Evolutionary conservation across 768 basidiomycete species (phyloP).

Genomic region (Mycena latifolia): DNA sequence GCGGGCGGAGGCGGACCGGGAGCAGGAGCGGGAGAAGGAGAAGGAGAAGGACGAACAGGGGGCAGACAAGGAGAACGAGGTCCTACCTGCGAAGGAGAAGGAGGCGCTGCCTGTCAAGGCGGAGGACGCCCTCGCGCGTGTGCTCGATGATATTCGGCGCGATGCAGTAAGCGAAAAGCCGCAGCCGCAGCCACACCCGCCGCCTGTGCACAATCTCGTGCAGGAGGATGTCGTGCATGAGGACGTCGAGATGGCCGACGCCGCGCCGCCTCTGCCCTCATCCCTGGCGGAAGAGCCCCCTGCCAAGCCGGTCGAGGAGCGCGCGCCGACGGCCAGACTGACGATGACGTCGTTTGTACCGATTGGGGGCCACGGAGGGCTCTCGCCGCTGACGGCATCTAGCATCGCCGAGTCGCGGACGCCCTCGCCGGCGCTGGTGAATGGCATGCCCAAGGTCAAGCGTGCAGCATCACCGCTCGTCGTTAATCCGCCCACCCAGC

Average conservation of each 20-base stretch:
- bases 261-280: not conserved
- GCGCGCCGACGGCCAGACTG: not conserved
- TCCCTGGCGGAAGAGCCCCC: not conserved
- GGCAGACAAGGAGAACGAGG: constrained; percentile 29
- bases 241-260: constrained; percentile 19
- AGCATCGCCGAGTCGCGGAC: constrained; percentile 21
- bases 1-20: not conserved
- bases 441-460: constrained; percentile 6
- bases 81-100: constrained; percentile 5
- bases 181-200: not conserved
- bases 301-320: not conserved
- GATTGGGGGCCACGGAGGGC: constrained; percentile 1
- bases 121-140: constrained; percentile 28
- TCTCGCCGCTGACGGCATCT: constrained; percentile 25
- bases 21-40: not conserved
- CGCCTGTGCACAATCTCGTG: not conserved
- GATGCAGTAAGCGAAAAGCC: constrained; percentile 23
- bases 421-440: constrained; percentile 18
- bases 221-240: constrained; percentile 12
- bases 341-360: constrained; percentile 19
- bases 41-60: constrained; percentile 22
- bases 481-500: not conserved
- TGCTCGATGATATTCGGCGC: constrained; percentile 24
- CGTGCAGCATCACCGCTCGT: constrained; percentile 22
- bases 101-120: constrained; percentile 1